These are phyloP conservation scores for Nicotiana rustica DNA, from an alignment of 305 asterid genomes.

Conservation along the genomic window DNA sequence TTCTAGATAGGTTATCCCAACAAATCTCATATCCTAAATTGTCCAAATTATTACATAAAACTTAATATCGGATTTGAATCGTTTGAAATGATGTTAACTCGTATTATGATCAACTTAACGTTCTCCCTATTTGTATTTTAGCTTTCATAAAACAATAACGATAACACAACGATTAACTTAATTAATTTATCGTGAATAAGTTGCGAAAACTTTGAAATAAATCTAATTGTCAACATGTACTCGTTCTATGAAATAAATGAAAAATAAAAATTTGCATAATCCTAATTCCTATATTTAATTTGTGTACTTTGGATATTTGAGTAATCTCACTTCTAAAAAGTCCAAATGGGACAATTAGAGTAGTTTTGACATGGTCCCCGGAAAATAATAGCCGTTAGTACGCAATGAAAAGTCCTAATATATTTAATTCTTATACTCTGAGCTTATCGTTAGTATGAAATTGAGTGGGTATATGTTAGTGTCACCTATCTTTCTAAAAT, in stretches of 20 bases:
- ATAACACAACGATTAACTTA: neutral
- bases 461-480: neutral
- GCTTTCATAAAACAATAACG: neutral
- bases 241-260: neutral
- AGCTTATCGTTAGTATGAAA: neutral
- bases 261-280: neutral
- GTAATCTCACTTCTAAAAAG: too few species aligned
- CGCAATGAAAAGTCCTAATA: too few species aligned
- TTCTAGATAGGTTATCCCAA: neutral
- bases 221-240: neutral
- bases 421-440: neutral
- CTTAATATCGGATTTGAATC: neutral
- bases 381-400: too few species aligned
- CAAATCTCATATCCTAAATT: neutral
- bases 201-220: neutral
- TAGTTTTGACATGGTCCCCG: too few species aligned
- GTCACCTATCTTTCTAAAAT: neutral
- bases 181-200: neutral
- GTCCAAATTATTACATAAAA: neutral
- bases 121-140: neutral
- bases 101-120: neutral
- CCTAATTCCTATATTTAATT: too few species aligned
- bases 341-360: too few species aligned
- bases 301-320: too few species aligned
- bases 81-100: neutral